Percentiles rank a stretch among this genome's conserved stretches.
phyloP scores from a whole-genome alignment of 75 land plant species.

The Cunninghamia lanceolata region DNA sequence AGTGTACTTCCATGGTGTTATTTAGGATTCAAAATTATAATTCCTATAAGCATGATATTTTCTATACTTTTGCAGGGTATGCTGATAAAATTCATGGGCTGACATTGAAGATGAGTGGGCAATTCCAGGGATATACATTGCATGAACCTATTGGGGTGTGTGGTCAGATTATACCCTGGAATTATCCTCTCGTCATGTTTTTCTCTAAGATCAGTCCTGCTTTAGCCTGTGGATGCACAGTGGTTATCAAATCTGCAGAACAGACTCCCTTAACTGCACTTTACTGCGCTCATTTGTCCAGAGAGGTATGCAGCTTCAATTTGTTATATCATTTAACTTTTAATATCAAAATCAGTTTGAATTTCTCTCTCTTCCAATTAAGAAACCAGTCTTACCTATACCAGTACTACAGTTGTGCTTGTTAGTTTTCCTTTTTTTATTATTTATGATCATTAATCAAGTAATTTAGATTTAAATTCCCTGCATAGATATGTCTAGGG shows the following conservation, averaged over 20 bases:
- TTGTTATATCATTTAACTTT: too few relatives aligned
- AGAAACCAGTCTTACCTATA: too few relatives aligned
- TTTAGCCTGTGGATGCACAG: constrained; percentile 70
- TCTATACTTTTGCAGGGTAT: constrained; percentile 12
- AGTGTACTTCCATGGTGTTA: neutral
- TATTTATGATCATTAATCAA: too few relatives aligned
- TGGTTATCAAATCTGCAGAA: constrained; percentile 24
- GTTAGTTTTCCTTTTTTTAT: too few relatives aligned
- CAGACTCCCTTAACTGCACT: constrained; percentile 62
- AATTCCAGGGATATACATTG: constrained; percentile 42
- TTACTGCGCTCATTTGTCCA: constrained; percentile 56
- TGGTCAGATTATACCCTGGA: constrained; percentile 86
- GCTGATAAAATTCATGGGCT: constrained; percentile 50
- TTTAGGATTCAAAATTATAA: neutral
- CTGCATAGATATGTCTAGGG: too few relatives aligned
- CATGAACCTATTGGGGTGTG: constrained; percentile 40
- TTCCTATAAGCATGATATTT: constrained; percentile 33
- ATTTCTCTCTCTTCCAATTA: too few relatives aligned
- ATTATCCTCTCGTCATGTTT: constrained; percentile 61
- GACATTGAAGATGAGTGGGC: constrained; percentile 58
- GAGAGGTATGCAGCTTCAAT: constrained; percentile 37
- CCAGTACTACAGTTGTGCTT: too few relatives aligned
- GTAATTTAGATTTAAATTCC: too few relatives aligned
- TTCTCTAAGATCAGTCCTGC: constrained; percentile 71
- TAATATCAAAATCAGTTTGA: too few relatives aligned